phyloP scores from a whole-genome alignment of 129 eudicot species.

The Lactuca sativa region DNA sequence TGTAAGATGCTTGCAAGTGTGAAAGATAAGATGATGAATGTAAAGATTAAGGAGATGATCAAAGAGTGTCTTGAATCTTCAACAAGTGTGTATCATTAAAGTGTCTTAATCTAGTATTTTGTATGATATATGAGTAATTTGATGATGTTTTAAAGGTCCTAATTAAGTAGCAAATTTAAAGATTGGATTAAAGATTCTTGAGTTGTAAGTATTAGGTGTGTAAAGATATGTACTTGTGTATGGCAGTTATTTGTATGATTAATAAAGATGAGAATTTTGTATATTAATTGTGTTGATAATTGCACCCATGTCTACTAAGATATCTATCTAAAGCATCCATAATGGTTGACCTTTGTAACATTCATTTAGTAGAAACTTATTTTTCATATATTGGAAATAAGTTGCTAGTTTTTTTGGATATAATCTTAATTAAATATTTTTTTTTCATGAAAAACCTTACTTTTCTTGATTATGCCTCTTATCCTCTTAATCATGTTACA shows the following conservation, averaged over 20 bases:
- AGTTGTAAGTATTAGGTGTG: not conserved
- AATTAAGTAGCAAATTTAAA: conserved; percentile 1
- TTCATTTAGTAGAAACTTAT: no score
- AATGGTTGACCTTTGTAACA: no score
- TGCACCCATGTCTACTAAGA: not conserved
- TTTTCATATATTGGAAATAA: no score
- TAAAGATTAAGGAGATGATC: conserved; percentile 60
- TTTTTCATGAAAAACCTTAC: no score
- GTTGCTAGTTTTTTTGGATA: no score
- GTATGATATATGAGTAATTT: no score
- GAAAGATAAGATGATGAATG: conserved; percentile 77
- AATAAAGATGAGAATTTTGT: not conserved
- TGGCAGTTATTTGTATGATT: not conserved
- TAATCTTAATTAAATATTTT: no score
- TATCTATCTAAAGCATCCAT: no score
- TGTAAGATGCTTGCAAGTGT: conserved; percentile 68
- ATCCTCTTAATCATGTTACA: no score
- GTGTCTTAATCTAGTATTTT: not conserved
- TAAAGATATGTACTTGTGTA: conserved; percentile 4
- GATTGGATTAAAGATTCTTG: conserved; percentile 9
- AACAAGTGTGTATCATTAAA: conserved; percentile 9
- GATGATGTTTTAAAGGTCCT: not conserved
- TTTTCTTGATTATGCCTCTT: no score
- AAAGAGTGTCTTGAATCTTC: conserved; percentile 55
- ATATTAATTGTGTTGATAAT: not conserved